Evolutionary conservation across 805 yeast species (phyloP).

Genomic region (Metschnikowia noctiluminum): DNA sequence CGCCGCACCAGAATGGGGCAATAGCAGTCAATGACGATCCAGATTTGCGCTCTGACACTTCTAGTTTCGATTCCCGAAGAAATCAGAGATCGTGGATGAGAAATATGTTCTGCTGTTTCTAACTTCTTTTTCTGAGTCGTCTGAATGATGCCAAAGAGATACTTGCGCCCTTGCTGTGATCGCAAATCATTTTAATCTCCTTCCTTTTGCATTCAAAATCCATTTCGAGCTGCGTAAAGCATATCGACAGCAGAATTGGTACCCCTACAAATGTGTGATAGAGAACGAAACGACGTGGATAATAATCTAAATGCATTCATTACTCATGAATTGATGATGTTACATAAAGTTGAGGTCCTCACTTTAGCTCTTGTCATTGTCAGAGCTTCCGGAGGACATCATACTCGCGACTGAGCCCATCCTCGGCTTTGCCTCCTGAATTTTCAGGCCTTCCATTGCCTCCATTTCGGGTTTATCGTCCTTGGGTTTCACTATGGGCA

Average conservation of each 20-base stretch:
- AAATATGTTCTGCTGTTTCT: slow-evolving; percentile 16
- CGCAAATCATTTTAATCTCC: slow-evolving; percentile 1
- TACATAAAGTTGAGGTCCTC: neutral
- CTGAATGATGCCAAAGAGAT: neutral
- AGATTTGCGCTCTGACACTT: slow-evolving; percentile 38
- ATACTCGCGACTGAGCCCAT: slow-evolving; percentile 8
- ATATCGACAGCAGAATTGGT: neutral
- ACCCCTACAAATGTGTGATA: too few species aligned
- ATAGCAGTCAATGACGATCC: slow-evolving; percentile 34
- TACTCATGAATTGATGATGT: too few species aligned
- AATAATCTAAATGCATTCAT: too few species aligned
- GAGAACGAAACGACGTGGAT: too few species aligned
- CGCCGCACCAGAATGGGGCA: slow-evolving; percentile 29
- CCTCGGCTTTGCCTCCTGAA: slow-evolving; percentile 9
- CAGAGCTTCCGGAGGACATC: slow-evolving; percentile 8
- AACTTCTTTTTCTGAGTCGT: neutral
- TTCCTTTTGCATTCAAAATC: neutral
- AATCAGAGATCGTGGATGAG: slow-evolving; percentile 17
- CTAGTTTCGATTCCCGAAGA: slow-evolving; percentile 25
- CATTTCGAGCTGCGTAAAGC: neutral
- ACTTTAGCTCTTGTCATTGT: neutral
- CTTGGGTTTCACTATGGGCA: slow-evolving; percentile 21
- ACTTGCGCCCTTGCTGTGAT: neutral
- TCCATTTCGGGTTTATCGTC: slow-evolving; percentile 5
- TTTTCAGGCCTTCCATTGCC: slow-evolving; percentile 7